Evolutionary conservation across 768 basidiomycete species (phyloP), one percentile per base, ranked within the genome.

Genomic region (Auricularia cornea): DNA sequence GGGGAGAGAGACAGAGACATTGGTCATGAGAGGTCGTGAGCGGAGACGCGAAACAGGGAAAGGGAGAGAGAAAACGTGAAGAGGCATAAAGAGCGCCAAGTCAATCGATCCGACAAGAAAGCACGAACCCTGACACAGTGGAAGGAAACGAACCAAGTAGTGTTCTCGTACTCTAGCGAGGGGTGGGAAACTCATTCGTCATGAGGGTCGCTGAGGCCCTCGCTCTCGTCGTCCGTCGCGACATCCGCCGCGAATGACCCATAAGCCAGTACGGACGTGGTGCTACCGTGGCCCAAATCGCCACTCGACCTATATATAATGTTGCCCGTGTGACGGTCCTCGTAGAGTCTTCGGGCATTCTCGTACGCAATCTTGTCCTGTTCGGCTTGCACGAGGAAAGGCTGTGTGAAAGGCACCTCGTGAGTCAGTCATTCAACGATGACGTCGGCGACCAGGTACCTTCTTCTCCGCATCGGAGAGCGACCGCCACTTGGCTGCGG

Each of bases 301-400:
- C 54, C 54, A 26, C 30, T 57, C 12, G 54, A 28, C 16, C 54
- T 2, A 31, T 57, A 92, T 72, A 89, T 90, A 81, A 92, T 90
- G 72, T 82, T 89, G 61, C 89, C 90, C 69, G 26, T 28, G 54
- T 57, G 26, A 26, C 54, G 54, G 28, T 94, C 90, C 72, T 97
- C 94, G 70, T 97, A 97, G 59, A 92, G 68, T 73, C 90, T 84
- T 54, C 91, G 81, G 38, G 92, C 90, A 35, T 85, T 82, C 71
- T 95, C 92, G 74, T 96, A 96, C 68, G 93, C 89, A 77, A 92
- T 85, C 78, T 96, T 96, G 82, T 96, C 94, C 72, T 92, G 89
- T 73, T 96, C 94, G 16, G 94, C 94, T 74, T 93, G 92, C 18
- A 89, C 88, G 48, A 97, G 80, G 80, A 92, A 97, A 1, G 94